Conservation (phyloP, 2,329 filamentous ascomycete genomes). For the Exutisphaerella laricina region DNA sequence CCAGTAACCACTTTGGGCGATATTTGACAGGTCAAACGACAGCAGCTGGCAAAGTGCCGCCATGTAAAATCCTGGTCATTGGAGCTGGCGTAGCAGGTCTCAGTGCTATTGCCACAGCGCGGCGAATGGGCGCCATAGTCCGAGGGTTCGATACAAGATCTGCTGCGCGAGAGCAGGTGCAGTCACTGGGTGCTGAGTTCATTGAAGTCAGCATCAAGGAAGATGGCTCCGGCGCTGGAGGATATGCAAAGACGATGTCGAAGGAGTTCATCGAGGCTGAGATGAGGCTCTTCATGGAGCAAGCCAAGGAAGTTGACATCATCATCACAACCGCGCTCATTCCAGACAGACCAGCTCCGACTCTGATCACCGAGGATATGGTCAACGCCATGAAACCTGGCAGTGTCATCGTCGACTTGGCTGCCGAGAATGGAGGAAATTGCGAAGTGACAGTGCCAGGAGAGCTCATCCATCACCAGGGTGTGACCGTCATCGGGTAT, state of each 20-base stretch:
- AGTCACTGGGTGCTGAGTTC: conserved; percentile 84
- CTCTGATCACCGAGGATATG: conserved; percentile 75
- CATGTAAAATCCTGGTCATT: conserved; percentile 84
- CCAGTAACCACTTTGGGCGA: conserved; percentile 81
- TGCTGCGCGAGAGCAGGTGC: conserved; percentile 83
- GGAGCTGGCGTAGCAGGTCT: conserved; percentile 84
- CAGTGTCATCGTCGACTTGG: conserved; percentile 81
- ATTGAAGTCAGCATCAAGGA: conserved; percentile 81
- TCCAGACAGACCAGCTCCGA: conserved; percentile 75
- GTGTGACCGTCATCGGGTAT: conserved; percentile 65
- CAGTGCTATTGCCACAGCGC: conserved; percentile 80
- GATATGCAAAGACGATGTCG: conserved; percentile 91
- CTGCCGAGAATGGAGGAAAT: conserved; percentile 82
- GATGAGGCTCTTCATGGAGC: conserved; percentile 86
- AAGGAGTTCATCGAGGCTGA: conserved; percentile 89
- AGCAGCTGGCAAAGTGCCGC: conserved; percentile 83
- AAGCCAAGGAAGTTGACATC: conserved; percentile 83
- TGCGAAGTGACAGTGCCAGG: conserved; percentile 72
- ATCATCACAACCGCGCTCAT: conserved; percentile 91
- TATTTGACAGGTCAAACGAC: conserved; percentile 88
- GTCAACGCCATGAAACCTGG: conserved; percentile 83
- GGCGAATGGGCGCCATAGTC: conserved; percentile 81
- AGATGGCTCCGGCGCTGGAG: conserved; percentile 76
- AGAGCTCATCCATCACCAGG: conserved; percentile 64
- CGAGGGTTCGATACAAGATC: conserved; percentile 86